Percentiles rank a stretch among this genome's conserved stretches.
phyloP scores from a whole-genome alignment of 768 basidiomycete species.

The Psilocybe tampanensis region DNA sequence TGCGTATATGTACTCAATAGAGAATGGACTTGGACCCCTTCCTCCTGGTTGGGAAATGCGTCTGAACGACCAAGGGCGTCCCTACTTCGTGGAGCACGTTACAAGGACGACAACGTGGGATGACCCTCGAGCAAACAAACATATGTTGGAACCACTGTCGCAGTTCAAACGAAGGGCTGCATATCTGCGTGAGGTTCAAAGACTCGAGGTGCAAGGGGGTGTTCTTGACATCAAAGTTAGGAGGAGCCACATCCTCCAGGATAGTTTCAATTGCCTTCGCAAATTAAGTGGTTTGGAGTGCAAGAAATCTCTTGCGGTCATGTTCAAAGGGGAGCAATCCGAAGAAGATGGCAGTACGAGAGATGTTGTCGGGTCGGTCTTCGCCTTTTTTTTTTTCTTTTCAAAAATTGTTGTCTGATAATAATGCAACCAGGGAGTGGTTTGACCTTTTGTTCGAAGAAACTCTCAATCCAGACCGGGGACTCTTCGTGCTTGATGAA shows the following conservation, averaged over 20 bases:
- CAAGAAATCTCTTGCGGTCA: neutral
- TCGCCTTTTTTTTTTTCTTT: neutral
- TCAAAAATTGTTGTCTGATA: neutral
- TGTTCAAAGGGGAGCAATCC: neutral
- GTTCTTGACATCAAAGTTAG: neutral
- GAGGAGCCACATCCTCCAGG: neutral
- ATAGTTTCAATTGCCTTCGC: neutral
- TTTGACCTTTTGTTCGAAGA: neutral
- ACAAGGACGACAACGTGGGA: neutral
- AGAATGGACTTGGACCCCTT: neutral
- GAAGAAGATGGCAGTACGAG: neutral
- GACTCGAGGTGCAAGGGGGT: neutral
- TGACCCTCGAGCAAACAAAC: neutral
- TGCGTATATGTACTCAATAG: neutral
- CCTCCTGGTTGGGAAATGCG: neutral
- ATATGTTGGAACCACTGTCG: neutral
- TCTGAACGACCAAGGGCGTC: neutral
- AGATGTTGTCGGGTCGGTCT: neutral
- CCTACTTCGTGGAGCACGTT: neutral
- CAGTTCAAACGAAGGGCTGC: neutral
- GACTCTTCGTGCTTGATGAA: neutral
- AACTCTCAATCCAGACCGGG: neutral
- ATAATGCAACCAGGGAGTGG: neutral
- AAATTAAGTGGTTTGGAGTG: neutral
- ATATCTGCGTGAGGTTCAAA: neutral